Conservation (phyloP, 371 early-diverging fungal species). For the Encephalitozoon romaleae region DNA sequence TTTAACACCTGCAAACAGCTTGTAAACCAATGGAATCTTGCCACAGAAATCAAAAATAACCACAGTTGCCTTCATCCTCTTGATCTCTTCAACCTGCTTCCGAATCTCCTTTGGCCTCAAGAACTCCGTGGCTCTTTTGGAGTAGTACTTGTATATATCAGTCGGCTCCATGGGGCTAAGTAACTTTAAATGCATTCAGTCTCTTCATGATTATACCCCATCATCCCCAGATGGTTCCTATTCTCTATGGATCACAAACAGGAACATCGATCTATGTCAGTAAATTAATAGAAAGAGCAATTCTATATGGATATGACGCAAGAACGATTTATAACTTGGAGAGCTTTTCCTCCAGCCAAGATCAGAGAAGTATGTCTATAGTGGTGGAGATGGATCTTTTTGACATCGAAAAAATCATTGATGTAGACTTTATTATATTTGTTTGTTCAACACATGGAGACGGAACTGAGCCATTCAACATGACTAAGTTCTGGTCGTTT, state of each 20-base stretch:
- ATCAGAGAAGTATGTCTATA: neutral
- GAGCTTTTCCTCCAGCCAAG: neutral
- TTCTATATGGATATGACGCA: conserved; percentile 13
- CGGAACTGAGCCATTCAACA: conserved; percentile 56
- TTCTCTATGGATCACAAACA: conserved; percentile 55
- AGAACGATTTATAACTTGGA: conserved; percentile 15
- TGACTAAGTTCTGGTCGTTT: conserved; percentile 45
- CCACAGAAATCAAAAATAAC: conserved; percentile 1
- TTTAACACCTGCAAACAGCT: neutral
- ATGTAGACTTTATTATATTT: conserved; percentile 49
- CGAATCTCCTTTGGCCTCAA: neutral
- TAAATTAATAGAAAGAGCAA: conserved; percentile 22
- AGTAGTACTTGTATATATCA: neutral
- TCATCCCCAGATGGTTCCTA: conserved; percentile 32
- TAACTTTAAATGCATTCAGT: neutral
- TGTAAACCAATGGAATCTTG: neutral
- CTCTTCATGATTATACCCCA: neutral
- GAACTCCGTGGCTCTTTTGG: neutral
- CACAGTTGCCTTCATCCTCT: neutral
- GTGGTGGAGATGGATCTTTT: conserved; percentile 22
- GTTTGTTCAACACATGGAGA: conserved; percentile 59
- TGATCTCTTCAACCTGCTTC: neutral
- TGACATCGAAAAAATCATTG: conserved; percentile 13
- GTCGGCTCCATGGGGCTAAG: neutral
- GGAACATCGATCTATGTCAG: conserved; percentile 47